Percentiles rank a stretch among this genome's conserved stretches.
Conservation (phyloP, 305 asterid genomes). For the Fraxinus platypoda region DNA sequence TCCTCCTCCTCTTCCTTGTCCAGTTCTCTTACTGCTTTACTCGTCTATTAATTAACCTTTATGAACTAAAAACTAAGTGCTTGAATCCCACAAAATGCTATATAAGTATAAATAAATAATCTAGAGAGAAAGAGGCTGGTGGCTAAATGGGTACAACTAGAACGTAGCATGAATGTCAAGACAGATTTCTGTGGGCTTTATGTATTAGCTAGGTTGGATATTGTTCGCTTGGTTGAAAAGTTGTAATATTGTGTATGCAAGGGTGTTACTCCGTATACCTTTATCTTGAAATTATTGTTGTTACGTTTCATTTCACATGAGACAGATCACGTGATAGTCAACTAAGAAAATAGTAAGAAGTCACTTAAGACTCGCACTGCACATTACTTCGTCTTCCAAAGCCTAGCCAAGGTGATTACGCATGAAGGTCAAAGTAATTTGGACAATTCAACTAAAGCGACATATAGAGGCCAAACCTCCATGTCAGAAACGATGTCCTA, state of each 20-base stretch:
- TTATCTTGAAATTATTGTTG: no score
- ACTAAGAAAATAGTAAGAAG: no score
- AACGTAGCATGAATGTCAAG: background rate
- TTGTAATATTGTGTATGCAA: no score
- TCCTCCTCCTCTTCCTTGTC: background rate
- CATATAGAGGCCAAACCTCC: background rate
- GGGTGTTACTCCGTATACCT: no score
- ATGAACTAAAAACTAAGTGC: background rate
- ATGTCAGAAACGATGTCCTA: background rate
- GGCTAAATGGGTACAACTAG: background rate
- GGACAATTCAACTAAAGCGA: background rate
- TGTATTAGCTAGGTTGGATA: no score
- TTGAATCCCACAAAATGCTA: background rate
- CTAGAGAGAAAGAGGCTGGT: background rate
- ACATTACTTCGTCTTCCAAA: background rate
- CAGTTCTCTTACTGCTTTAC: background rate
- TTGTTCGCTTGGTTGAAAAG: no score
- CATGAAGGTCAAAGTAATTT: background rate
- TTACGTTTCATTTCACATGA: no score
- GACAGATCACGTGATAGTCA: background rate
- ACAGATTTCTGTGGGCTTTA: conserved; percentile 14
- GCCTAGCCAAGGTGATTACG: background rate
- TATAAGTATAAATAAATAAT: background rate
- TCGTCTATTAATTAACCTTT: background rate
- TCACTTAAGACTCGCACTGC: no score